Conservation (phyloP, 768 basidiomycete species). For the Suillus lakei region DNA sequence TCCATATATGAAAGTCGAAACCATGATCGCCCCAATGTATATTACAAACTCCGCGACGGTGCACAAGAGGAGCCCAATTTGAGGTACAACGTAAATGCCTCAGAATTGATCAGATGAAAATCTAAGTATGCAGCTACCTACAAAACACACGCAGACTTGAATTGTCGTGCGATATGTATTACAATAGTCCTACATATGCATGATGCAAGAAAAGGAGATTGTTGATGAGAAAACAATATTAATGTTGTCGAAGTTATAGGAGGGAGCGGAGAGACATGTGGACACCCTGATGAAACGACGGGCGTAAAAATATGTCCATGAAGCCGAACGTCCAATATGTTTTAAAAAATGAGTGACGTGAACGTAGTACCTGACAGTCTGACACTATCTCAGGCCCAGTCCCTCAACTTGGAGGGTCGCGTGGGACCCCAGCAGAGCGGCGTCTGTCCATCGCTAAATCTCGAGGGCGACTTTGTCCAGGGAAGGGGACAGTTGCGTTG, state of each 20-base stretch:
- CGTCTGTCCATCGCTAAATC: constrained; percentile 30
- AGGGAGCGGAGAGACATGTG: not conserved
- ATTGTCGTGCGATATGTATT: constrained; percentile 22
- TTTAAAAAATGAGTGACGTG: constrained; percentile 13
- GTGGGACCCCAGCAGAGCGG: constrained; percentile 36
- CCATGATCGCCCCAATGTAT: not conserved
- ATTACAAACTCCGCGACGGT: constrained; percentile 18
- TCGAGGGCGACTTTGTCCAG: constrained; percentile 30
- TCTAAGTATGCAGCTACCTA: constrained; percentile 5
- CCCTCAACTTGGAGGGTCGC: constrained; percentile 45
- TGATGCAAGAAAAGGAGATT: constrained; percentile 9
- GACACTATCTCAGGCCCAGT: not conserved
- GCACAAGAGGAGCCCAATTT: not conserved
- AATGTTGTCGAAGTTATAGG: constrained; percentile 17
- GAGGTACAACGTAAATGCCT: not conserved
- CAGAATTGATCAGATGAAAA: not conserved
- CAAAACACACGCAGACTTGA: constrained; percentile 10
- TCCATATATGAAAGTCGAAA: constrained; percentile 6
- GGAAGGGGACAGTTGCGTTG: constrained; percentile 37
- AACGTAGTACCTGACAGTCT: not conserved
- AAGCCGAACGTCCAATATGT: constrained; percentile 19
- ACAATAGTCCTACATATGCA: constrained; percentile 19
- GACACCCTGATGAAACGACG: constrained; percentile 14
- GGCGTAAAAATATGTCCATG: constrained; percentile 21
- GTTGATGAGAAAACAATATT: constrained; percentile 13